These are phyloP conservation scores for Cytospora schulzeri DNA, from an alignment of 2,329 filamentous ascomycete species.

Conservation along the genomic window DNA sequence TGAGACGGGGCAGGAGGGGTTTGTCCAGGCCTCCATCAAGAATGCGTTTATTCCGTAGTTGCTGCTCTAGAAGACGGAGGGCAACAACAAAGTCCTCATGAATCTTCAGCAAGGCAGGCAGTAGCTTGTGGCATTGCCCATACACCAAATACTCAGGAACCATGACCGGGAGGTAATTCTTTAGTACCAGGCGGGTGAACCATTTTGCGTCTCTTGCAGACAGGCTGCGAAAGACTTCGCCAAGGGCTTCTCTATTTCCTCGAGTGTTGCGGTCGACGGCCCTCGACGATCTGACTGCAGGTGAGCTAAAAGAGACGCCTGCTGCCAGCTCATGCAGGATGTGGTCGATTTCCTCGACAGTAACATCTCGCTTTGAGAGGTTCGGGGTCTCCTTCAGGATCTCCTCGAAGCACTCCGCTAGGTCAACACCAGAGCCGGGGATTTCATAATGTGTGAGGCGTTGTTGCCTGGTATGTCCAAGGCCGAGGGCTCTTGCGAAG, in stretches of 20 bases:
- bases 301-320: constrained; percentile 70
- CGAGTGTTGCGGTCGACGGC: constrained; percentile 6
- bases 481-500: constrained; percentile 66
- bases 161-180: constrained; percentile 69
- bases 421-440: constrained; percentile 61
- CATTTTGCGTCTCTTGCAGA: constrained; percentile 78
- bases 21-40: constrained; percentile 30
- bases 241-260: constrained; percentile 50
- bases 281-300: constrained; percentile 51
- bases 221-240: constrained; percentile 60
- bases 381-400: constrained; percentile 62
- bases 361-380: constrained; percentile 45
- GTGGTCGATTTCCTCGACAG: constrained; percentile 72
- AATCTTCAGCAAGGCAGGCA: constrained; percentile 71
- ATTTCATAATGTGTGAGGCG: constrained; percentile 66
- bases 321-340: constrained; percentile 69
- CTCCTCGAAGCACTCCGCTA: constrained; percentile 70
- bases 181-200: constrained; percentile 79
- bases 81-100: constrained; percentile 68
- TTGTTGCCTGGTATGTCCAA: constrained; percentile 62
- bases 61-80: constrained; percentile 52
- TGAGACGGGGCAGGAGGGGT: constrained; percentile 35
- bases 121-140: constrained; percentile 64
- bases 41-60: constrained; percentile 32
- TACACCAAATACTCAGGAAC: constrained; percentile 61